phyloP scores from a whole-genome alignment of 345 rosid species.

The Gossypium rotundifolium region DNA sequence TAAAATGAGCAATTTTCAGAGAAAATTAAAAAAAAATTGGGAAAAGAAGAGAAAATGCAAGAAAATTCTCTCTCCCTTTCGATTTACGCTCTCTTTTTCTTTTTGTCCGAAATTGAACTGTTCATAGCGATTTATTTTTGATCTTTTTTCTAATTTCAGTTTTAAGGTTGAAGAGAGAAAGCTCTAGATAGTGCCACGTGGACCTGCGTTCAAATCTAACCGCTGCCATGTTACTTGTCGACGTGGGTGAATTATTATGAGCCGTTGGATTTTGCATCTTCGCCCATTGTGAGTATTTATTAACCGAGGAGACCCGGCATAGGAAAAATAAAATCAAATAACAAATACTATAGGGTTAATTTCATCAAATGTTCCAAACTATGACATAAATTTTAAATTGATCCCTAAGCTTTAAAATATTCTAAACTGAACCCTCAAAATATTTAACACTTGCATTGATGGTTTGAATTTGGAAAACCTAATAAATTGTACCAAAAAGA shows the following conservation, averaged over 20 bases:
- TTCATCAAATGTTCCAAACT: too few species aligned
- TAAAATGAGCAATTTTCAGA: not conserved
- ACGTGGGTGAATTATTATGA: not conserved
- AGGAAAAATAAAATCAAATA: too few species aligned
- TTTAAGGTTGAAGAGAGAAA: conserved; percentile 9
- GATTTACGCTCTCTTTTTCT: not conserved
- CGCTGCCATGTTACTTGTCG: conserved; percentile 7
- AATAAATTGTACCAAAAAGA: too few species aligned
- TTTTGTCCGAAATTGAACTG: not conserved
- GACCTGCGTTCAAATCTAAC: not conserved
- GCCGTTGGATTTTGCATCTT: conserved; percentile 12
- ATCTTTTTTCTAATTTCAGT: not conserved
- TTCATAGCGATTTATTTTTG: not conserved
- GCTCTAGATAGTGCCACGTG: conserved; percentile 33
- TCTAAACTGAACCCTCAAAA: too few species aligned
- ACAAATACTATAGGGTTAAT: too few species aligned
- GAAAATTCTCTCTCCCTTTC: not conserved
- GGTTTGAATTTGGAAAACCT: too few species aligned
- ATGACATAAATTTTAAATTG: too few species aligned
- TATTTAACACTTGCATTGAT: too few species aligned
- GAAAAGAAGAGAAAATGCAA: not conserved
- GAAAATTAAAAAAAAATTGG: not conserved
- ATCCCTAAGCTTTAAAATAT: too few species aligned
- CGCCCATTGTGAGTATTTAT: too few species aligned
- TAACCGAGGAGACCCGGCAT: too few species aligned